phyloP scores from a whole-genome alignment of 1,284 basidiomycete genomes.

The Heimioporus retisporus region DNA sequence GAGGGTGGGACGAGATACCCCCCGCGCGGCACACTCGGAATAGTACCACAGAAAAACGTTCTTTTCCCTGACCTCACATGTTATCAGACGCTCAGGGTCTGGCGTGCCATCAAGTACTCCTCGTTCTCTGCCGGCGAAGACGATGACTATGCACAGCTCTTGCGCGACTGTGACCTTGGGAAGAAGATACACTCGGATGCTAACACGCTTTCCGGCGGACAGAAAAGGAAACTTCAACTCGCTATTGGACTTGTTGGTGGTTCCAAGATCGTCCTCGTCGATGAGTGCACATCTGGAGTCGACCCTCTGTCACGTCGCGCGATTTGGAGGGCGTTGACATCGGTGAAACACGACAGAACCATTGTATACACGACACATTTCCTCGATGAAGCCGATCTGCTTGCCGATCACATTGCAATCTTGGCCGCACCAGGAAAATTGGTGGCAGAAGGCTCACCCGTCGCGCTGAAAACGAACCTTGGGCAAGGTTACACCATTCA shows the following conservation, averaged over 20 bases:
- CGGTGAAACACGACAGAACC: constrained; percentile 72
- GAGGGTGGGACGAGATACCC: constrained; percentile 63
- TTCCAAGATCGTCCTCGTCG: constrained; percentile 79
- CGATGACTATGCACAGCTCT: constrained; percentile 66
- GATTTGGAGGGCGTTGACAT: constrained; percentile 79
- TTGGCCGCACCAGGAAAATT: constrained; percentile 81
- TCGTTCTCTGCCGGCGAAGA: constrained; percentile 39
- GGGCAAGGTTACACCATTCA: constrained; percentile 79
- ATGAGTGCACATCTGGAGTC: constrained; percentile 84
- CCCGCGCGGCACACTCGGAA: constrained; percentile 72
- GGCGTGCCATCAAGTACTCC: constrained; percentile 77
- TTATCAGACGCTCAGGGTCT: constrained; percentile 77
- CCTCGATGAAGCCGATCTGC: constrained; percentile 83
- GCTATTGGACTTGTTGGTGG: constrained; percentile 83
- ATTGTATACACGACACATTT: constrained; percentile 82
- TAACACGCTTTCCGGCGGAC: constrained; percentile 77
- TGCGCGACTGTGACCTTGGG: constrained; percentile 77
- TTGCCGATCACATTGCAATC: constrained; percentile 82
- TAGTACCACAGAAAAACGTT: constrained; percentile 88
- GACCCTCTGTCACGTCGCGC: constrained; percentile 84
- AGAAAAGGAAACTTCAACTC: constrained; percentile 85
- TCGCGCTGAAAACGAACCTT: constrained; percentile 75
- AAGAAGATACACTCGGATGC: constrained; percentile 76
- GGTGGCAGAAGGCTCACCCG: constrained; percentile 79
- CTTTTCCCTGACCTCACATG: constrained; percentile 83